Percentiles rank a stretch among this genome's conserved stretches.
phyloP scores from a whole-genome alignment of 805 yeast species.

The Saturnispora ahearnii region DNA sequence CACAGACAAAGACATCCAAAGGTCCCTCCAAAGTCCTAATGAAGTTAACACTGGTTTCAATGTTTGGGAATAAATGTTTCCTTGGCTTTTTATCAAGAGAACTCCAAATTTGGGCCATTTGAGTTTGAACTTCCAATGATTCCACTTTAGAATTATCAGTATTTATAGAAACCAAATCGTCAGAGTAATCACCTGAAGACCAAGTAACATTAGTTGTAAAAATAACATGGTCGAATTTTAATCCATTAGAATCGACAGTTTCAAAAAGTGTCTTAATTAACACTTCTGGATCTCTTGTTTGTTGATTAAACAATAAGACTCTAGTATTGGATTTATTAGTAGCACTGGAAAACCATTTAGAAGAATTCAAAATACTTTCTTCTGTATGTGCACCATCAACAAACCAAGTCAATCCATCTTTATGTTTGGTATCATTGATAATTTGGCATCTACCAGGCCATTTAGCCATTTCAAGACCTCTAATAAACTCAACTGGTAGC shows the following conservation, averaged over 20 bases:
- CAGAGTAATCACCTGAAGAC: slow-evolving; percentile 69
- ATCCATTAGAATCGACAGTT: slow-evolving; percentile 28
- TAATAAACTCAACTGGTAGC: slow-evolving; percentile 41
- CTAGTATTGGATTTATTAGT: slow-evolving; percentile 24
- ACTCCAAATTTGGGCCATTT: slow-evolving; percentile 63
- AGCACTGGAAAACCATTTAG: slow-evolving; percentile 60
- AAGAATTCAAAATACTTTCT: slow-evolving; percentile 78
- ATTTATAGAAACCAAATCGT: slow-evolving; percentile 80
- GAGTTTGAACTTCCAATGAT: slow-evolving; percentile 69
- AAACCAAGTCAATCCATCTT: slow-evolving; percentile 55
- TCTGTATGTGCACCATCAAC: slow-evolving; percentile 95
- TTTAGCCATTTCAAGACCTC: slow-evolving; percentile 55
- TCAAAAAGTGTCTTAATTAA: slow-evolving; percentile 48
- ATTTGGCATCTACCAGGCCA: slow-evolving; percentile 98
- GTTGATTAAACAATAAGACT: slow-evolving; percentile 84
- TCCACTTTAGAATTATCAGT: slow-evolving; percentile 73
- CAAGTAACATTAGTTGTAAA: slow-evolving; percentile 92
- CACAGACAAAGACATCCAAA: slow-evolving; percentile 81
- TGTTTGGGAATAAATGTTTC: slow-evolving; percentile 52
- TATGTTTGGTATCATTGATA: slow-evolving; percentile 32
- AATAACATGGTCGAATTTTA: slow-evolving; percentile 62
- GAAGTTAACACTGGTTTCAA: slow-evolving; percentile 61
- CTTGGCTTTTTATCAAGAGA: slow-evolving; percentile 36
- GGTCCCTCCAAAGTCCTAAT: slow-evolving; percentile 39
- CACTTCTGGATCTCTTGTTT: slow-evolving; percentile 73